Evolutionary conservation across 202 grass and related monocot species (phyloP), one percentile per base, ranked within the genome.

Genomic region (Schoenoplectus triqueter): DNA sequence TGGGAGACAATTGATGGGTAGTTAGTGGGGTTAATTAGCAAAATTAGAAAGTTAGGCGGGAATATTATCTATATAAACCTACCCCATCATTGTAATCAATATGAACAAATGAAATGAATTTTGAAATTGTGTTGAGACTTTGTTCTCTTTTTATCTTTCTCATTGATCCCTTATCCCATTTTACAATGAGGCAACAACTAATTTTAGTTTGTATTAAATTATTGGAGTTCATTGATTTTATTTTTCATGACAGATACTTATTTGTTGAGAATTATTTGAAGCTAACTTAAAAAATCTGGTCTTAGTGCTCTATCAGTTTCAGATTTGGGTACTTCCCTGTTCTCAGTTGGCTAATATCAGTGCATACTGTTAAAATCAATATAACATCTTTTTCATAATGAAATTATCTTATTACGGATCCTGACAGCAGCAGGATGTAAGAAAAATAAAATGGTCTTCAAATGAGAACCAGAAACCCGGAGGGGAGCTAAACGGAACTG

Each of bases 211-310:
- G 52, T 42, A 59, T 31, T 60, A 42, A 42, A 31, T 31, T 78
- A 17, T 62, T 7, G 11, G 56, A 79, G 14, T 44, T 79, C 75
- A 42, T 78, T 11, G 15, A 39, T 60, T 51, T 3, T 61, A 13
- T 79, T 14, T 18, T 79, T 11, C 56, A 18, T 61, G 31, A 78
- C 22, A 78, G 55, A 78, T 78, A 7, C 39, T 59, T 17, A 78
- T 10, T 41, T 45, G 75, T 6, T 61, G 14, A 44, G 14, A 79
- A 62, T 79, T 79, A 61, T 10, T 61, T 60, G 54, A 79, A 61
- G 39, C 54, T 79, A 61, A 79, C 75, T 79, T 10, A 7, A 41
- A 60, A 79, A 17, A 44, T 78, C 55, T 19, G 61, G 13, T 45
- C 3, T 10, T 60, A n/a, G 9, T 54, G 21, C 48, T 52, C 47